phyloP scores from a whole-genome alignment of 768 basidiomycete species.

The Boletus vermiculosoides region DNA sequence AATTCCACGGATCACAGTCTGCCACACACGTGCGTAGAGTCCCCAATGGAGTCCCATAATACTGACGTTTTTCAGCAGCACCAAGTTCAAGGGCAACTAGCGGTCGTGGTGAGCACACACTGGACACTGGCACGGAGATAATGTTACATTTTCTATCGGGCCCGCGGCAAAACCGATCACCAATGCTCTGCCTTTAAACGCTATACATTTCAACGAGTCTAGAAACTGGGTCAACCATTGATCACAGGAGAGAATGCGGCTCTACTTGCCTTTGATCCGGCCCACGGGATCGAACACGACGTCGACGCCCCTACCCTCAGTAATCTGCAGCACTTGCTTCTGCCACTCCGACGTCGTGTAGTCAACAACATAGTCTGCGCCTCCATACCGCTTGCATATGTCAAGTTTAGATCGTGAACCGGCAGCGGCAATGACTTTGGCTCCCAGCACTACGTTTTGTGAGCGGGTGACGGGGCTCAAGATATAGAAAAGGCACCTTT shows the following conservation, averaged over 20 bases:
- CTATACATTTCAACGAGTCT: slow-evolving; percentile 90
- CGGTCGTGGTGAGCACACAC: slow-evolving; percentile 1
- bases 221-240: background rate
- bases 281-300: slow-evolving; percentile 89
- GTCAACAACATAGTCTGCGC: slow-evolving; percentile 80
- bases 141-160: slow-evolving; percentile 20
- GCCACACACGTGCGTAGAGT: slow-evolving; percentile 61
- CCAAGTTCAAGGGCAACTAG: slow-evolving; percentile 79
- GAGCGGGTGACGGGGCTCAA: background rate
- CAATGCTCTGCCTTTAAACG: slow-evolving; percentile 89
- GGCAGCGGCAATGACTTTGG: slow-evolving; percentile 92
- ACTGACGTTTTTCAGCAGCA: slow-evolving; percentile 83
- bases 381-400: slow-evolving; percentile 70
- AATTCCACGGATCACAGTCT: background rate
- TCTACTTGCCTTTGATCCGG: slow-evolving; percentile 55
- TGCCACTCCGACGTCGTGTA: slow-evolving; percentile 85
- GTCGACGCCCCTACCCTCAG: slow-evolving; percentile 81
- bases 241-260: background rate
- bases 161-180: slow-evolving; percentile 72
- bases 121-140: background rate
- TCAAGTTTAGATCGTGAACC: slow-evolving; percentile 77
- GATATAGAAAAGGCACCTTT: slow-evolving; percentile 55
- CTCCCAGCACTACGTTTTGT: slow-evolving; percentile 65
- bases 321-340: slow-evolving; percentile 82
- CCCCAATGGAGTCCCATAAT: slow-evolving; percentile 89